Evolutionary conservation across 2,329 filamentous ascomycete species (phyloP).

Genomic region (Aureobasidium subglaciale): DNA sequence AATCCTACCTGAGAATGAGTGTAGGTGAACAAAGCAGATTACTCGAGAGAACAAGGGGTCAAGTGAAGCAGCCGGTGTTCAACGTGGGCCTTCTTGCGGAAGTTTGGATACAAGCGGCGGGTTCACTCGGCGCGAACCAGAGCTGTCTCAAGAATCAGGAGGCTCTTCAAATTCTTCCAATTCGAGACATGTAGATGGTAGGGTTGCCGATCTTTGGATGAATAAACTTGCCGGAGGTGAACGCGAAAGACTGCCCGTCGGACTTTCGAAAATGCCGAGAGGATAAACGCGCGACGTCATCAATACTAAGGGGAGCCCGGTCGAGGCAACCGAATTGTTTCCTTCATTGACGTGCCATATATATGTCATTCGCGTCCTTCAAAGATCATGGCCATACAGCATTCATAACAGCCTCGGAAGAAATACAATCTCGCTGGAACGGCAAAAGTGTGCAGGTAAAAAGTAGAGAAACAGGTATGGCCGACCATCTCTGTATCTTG

Average conservation of each 20-base stretch:
- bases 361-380: background rate
- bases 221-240: background rate
- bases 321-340: background rate
- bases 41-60: background rate
- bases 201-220: background rate
- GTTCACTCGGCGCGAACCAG: background rate
- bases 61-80: background rate
- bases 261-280: background rate
- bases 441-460: background rate
- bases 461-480: conserved; percentile 23
- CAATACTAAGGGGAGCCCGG: background rate
- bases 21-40: background rate
- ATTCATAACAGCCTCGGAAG: background rate
- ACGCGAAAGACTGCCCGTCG: background rate
- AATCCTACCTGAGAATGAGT: background rate
- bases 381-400: conserved; percentile 6
- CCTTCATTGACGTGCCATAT: background rate
- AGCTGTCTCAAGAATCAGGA: background rate
- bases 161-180: background rate
- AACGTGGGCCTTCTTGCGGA: background rate
- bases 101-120: background rate
- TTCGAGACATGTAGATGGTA: too few species aligned
- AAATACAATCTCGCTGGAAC: background rate
- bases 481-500: conserved; percentile 68
- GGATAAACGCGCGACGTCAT: background rate